phyloP scores from a whole-genome alignment of 139 green algal genomes.

The Tetradesmus obliquus region DNA sequence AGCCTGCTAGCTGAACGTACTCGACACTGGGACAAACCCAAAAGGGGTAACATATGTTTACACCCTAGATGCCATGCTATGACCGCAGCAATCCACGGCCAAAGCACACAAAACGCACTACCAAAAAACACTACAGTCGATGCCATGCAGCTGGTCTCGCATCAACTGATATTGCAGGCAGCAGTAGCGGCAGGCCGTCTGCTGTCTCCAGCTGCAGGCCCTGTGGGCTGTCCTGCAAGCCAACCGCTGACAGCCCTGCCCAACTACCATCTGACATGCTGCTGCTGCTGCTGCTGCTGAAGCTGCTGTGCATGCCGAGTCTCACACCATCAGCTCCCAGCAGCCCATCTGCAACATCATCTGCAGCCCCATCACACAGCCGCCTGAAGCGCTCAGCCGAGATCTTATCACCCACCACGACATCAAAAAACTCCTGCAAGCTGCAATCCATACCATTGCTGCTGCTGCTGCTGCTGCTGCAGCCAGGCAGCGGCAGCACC shows the following conservation, averaged over 20 bases:
- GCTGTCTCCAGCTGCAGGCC: not conserved
- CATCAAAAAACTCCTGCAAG: conserved; percentile 49
- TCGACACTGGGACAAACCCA: no score
- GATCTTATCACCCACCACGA: not conserved
- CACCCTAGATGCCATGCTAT: no score
- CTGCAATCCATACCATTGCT: conserved; percentile 38
- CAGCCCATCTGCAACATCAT: not conserved
- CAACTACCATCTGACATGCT: not conserved
- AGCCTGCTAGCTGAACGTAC: no score
- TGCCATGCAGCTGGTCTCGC: not conserved
- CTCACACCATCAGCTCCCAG: not conserved
- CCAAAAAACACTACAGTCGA: not conserved
- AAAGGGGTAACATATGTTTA: no score
- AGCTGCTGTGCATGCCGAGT: not conserved
- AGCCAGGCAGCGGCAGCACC: conserved; percentile 51
- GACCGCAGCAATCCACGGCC: no score
- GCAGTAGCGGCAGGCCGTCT: not conserved
- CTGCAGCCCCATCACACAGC: not conserved
- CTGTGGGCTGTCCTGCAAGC: not conserved
- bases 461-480: not conserved
- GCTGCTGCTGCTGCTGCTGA: conserved; percentile 23
- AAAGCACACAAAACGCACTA: no score
- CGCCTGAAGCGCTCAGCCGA: not conserved
- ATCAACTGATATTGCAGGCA: not conserved
- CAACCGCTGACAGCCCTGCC: not conserved